Evolutionary conservation across 371 early-diverging fungal genomes (phyloP).

Genomic region (Pancytospora philotis): DNA sequence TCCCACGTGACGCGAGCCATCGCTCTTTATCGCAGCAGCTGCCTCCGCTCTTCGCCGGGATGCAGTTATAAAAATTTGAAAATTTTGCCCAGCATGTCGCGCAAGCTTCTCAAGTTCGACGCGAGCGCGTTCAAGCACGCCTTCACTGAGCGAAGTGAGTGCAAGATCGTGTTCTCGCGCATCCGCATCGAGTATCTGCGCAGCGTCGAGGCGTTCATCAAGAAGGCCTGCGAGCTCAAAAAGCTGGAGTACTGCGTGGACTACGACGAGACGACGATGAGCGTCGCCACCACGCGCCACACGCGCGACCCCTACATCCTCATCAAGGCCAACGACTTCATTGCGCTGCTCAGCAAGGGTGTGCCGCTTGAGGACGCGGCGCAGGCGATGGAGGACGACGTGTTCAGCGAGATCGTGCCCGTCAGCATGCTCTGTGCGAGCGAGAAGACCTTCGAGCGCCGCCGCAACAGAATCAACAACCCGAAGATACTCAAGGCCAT

Average conservation of each 20-base stretch:
- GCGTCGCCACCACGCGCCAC: conserved; percentile 86
- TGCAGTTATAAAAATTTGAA: no score
- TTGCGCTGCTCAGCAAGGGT: conserved; percentile 81
- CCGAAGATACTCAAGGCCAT: conserved; percentile 89
- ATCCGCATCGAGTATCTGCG: conserved; percentile 85
- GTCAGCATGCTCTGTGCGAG: conserved; percentile 80
- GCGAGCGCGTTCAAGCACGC: conserved; percentile 59
- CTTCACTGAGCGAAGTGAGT: conserved; percentile 85
- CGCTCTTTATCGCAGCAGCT: no score
- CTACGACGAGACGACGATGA: conserved; percentile 86
- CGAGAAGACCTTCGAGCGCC: conserved; percentile 89
- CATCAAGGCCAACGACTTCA: conserved; percentile 82
- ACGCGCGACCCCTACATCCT: conserved; percentile 91
- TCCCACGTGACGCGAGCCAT: no score
- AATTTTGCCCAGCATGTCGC: no score
- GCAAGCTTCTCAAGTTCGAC: no score
- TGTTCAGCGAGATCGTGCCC: conserved; percentile 86
- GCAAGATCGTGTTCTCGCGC: conserved; percentile 91
- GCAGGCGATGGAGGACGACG: conserved; percentile 71
- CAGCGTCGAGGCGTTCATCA: conserved; percentile 83
- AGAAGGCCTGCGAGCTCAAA: conserved; percentile 70
- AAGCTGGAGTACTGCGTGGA: conserved; percentile 82
- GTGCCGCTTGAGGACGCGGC: conserved; percentile 79
- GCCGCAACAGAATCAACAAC: conserved; percentile 86
- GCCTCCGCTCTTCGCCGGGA: no score